Evolutionary conservation across 1,139 yeast genomes (phyloP).

Genomic region (Taphrina deformans): DNA sequence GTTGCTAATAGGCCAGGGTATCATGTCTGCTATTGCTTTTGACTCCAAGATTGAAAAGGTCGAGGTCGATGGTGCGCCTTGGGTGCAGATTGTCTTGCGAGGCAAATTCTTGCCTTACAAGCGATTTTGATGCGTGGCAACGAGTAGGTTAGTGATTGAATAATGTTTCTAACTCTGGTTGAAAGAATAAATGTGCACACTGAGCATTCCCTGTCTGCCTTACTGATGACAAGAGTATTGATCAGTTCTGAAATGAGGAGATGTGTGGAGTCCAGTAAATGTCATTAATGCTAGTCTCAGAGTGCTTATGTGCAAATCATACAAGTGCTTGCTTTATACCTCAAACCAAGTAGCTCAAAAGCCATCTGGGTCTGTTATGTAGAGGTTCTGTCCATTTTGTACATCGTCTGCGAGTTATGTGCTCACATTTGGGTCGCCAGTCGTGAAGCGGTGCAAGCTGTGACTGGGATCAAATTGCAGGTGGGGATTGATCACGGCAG

Average conservation of each 20-base stretch:
- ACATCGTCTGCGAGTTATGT: constrained; percentile 11
- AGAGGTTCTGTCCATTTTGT: constrained; percentile 8
- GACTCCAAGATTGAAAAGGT: constrained; percentile 40
- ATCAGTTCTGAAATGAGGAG: no score
- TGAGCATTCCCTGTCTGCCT: no score
- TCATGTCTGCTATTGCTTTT: constrained; percentile 40
- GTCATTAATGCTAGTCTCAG: no score
- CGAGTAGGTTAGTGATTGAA: no score
- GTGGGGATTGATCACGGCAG: constrained; percentile 17
- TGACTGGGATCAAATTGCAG: constrained; percentile 19
- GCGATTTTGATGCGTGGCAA: no score
- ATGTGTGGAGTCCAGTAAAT: no score
- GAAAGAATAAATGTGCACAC: no score
- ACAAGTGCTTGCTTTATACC: background rate
- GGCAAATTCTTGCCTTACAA: constrained; percentile 40
- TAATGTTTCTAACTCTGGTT: no score
- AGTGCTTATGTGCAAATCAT: background rate
- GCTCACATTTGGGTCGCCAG: constrained; percentile 4
- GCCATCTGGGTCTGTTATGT: constrained; percentile 1
- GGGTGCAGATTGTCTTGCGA: constrained; percentile 40
- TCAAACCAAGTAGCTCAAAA: background rate
- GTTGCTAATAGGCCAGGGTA: constrained; percentile 28
- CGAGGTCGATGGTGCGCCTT: constrained; percentile 38
- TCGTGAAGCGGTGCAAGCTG: constrained; percentile 4
- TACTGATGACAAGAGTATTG: no score